Evolutionary conservation across 331 rosid species (phyloP), one percentile per base, ranked within the genome.

Genomic region (Ulmus americana): DNA sequence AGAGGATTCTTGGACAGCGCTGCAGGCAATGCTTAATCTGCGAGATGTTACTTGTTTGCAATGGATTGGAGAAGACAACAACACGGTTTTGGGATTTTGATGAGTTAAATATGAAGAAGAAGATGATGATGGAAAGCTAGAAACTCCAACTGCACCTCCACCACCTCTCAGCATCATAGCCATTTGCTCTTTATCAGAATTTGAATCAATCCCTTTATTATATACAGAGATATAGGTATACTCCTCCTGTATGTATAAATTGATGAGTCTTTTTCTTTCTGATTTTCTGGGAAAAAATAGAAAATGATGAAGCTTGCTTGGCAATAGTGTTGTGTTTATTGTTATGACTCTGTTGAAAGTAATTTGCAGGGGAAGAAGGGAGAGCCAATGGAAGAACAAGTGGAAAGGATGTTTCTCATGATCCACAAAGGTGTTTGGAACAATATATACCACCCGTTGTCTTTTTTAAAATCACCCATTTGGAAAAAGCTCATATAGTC

Each of bases 1-100:
- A 3, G 97, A 81, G 10, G 97, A 86, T 82, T 92, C 95, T 75
- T 87, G 97, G 75, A 89, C 82, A 53, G 98, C 84, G 59, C 86
- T 86, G 72, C 95, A 89, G 68, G 78, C 80, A n/a, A 89, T 71
- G 78, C 47, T 66, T 7, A 49, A 42, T 80, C 75, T 79, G 75
- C 76, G 79, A 13, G 55, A 22, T 4, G 69, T 68, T 65, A 76
- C 71, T 22, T 65, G 44, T 79, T 74, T 88, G 69, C 75, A 12
- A 46, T 20, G 63, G 45, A 63, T 55, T 8, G 76, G 60, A 61
- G 68, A 60, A 67, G 70, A 46, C 51, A 73, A 53, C 38, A 86
- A 74, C 38, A 78, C 59, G 51, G 83, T 78, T 55, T 70, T 72
- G 61, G 75, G 16, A 70, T 79, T 89, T 7, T 82, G 88, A 1